A percentile compares a stretch with the other conserved stretches of the same genome.
phyloP scores from a whole-genome alignment of 1,284 basidiomycete genomes.

The Peniophora sp. region DNA sequence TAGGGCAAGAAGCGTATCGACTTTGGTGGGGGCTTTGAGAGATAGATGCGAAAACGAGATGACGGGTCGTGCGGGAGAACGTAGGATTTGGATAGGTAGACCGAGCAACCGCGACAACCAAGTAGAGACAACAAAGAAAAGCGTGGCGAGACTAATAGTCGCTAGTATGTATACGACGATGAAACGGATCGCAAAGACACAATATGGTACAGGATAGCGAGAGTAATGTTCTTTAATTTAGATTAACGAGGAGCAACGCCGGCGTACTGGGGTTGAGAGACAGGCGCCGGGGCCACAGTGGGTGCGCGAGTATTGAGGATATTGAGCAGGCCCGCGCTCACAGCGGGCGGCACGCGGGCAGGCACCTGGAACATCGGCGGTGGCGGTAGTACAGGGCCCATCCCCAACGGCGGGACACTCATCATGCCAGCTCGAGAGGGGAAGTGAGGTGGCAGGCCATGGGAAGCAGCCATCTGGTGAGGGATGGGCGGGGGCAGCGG shows the following conservation, averaged over 20 bases:
- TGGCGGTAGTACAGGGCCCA: not conserved
- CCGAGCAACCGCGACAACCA: not conserved
- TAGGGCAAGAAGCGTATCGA: too few species aligned
- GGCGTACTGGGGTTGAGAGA: not conserved
- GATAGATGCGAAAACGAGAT: not conserved
- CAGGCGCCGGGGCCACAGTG: conserved; percentile 1
- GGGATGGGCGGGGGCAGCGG: conserved; percentile 6
- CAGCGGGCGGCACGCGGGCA: not conserved
- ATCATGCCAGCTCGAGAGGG: conserved; percentile 1
- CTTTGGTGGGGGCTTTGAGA: too few species aligned
- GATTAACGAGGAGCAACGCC: not conserved
- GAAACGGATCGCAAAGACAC: not conserved
- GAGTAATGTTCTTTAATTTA: not conserved
- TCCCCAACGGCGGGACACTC: not conserved
- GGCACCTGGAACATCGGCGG: conserved; percentile 1
- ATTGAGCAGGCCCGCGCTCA: conserved; percentile 7
- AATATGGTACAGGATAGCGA: not conserved
- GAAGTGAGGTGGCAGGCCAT: not conserved
- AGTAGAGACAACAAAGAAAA: not conserved
- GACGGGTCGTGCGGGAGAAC: not conserved
- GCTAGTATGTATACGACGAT: not conserved
- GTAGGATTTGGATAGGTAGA: not conserved
- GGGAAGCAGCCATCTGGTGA: conserved; percentile 3
- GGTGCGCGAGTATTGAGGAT: conserved; percentile 9
- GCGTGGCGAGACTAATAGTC: not conserved